Percentiles rank a stretch among this genome's conserved stretches.
These are phyloP conservation scores for Thalassiosira profunda DNA, from an alignment of 108 stramenopile genomes.

Conservation along the genomic window DNA sequence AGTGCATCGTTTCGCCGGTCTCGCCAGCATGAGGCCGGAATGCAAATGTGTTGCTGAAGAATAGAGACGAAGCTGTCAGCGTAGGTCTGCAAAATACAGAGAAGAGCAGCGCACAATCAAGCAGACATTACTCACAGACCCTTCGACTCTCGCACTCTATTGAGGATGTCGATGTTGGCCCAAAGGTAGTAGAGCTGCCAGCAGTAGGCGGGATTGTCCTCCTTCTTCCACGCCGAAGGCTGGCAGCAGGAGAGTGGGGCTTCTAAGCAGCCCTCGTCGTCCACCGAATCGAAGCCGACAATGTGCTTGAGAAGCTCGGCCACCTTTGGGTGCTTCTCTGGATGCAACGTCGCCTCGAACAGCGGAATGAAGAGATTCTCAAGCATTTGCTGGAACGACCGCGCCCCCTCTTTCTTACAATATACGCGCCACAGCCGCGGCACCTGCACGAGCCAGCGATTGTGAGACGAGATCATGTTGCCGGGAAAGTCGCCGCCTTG, in stretches of 20 bases:
- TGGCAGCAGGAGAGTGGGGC: conserved; percentile 57
- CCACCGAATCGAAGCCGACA: conserved; percentile 99
- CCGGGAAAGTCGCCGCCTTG: conserved; percentile 68
- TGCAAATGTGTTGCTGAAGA: conserved; percentile 89
- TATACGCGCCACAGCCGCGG: conserved; percentile 97
- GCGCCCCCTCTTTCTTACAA: conserved; percentile 58
- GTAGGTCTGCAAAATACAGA: background rate
- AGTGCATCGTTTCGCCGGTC: conserved; percentile 98
- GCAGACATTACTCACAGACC: no score
- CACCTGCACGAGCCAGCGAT: conserved; percentile 99
- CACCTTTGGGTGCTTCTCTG: conserved; percentile 93
- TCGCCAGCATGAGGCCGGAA: conserved; percentile 98
- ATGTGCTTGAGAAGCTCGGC: conserved; percentile 94
- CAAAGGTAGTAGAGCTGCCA: conserved; percentile 96
- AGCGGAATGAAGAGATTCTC: conserved; percentile 97
- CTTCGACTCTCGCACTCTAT: conserved; percentile 81
- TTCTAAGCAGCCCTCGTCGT: conserved; percentile 96
- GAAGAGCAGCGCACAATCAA: no score
- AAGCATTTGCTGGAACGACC: conserved; percentile 93
- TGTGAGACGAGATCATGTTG: conserved; percentile 92
- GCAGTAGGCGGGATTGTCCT: conserved; percentile 89
- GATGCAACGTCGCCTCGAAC: conserved; percentile 96
- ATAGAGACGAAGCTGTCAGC: no score
- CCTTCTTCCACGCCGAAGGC: conserved; percentile 85
- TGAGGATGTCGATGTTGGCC: conserved; percentile 95